Base-by-base conservation (phyloP, 2,329 filamentous ascomycete genomes). In the Colletotrichum kahawae region DNA sequence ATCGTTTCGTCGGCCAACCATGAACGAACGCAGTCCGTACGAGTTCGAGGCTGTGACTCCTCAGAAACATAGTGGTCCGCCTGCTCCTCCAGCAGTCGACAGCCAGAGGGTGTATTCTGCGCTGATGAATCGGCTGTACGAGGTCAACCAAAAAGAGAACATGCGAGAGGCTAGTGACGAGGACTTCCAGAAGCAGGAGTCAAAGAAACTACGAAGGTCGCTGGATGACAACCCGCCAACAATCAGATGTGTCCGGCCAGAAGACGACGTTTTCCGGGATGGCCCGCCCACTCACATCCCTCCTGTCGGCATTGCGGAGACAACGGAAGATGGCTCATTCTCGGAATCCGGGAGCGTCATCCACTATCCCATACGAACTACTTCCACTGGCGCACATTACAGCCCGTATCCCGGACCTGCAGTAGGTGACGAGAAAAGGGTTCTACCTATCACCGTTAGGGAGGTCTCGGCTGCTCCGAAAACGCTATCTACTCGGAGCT, bases 51-150 rank as follows among this genome's bases (percentile, higher is more conserved):
- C 73, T 56, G 51, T 70, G 31, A 48, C 72, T 34, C 43, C 59
- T 1, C 21, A 36, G 16, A 54, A 34, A 12, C 7, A 5, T 12
- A 18, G n/a, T 18, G 38, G 36, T 2, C 77, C 69, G 71, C 78
- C 43, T 78, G 71, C 4, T 60, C 77, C 78, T 51, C 80, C 78
- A 67, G 78, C 84, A 1, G 84, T 91, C 29, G 88, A 92, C 71
- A 92, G 90, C 74, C 87, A 91, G 51, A 87, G 89, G 43, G 87
- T 94, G 4, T 93, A 92, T 78, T 91, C 90, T 7, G 92, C 92
- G 2, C 83, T 94, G n/a, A 90, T 93, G 83, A 90, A 90, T 76
- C 86, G 87, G 38, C 82, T 91, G 56, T 82, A 86, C 12, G 85
- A 88, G 13, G 85, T 84, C 3, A 84, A 83, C 51, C 34, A 54